A percentile compares a stretch with the other conserved stretches of the same genome.
phyloP scores from a whole-genome alignment of 768 basidiomycete species.

The Pholiota microspora region DNA sequence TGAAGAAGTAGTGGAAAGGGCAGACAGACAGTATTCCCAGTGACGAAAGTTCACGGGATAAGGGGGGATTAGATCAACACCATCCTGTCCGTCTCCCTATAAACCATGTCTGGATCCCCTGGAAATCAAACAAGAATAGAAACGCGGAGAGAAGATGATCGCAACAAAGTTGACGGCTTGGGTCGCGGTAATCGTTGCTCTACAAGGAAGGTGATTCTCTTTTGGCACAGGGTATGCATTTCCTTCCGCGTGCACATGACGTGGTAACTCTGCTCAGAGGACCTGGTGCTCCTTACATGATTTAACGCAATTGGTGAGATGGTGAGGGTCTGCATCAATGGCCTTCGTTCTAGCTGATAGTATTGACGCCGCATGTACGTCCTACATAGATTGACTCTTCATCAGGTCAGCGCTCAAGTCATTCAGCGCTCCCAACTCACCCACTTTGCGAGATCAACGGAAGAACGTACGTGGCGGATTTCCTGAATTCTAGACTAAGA shows the following conservation, averaged over 20 bases:
- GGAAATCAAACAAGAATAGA: not conserved
- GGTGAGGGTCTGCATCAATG: not conserved
- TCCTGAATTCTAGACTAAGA: not conserved
- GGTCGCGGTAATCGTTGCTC: not conserved
- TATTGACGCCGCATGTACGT: too few relatives aligned
- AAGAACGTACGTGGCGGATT: not conserved
- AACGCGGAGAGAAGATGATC: not conserved
- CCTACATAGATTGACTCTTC: too few relatives aligned
- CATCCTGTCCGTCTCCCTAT: not conserved
- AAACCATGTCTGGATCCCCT: not conserved
- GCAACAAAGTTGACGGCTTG: not conserved
- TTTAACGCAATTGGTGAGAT: not conserved
- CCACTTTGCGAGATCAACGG: not conserved
- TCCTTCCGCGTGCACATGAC: not conserved
- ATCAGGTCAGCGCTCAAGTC: too few relatives aligned
- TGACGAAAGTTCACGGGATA: constrained; percentile 2
- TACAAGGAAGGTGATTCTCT: not conserved
- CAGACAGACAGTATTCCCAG: constrained; percentile 4
- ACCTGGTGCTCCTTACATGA: not conserved
- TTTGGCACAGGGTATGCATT: not conserved
- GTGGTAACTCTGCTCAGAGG: not conserved
- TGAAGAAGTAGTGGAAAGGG: not conserved
- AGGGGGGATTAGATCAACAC: not conserved
- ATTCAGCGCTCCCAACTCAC: not conserved
- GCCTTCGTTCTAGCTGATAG: too few relatives aligned